Evolutionary conservation across 305 asterid species (phyloP).

Genomic region (Withania somnifera): DNA sequence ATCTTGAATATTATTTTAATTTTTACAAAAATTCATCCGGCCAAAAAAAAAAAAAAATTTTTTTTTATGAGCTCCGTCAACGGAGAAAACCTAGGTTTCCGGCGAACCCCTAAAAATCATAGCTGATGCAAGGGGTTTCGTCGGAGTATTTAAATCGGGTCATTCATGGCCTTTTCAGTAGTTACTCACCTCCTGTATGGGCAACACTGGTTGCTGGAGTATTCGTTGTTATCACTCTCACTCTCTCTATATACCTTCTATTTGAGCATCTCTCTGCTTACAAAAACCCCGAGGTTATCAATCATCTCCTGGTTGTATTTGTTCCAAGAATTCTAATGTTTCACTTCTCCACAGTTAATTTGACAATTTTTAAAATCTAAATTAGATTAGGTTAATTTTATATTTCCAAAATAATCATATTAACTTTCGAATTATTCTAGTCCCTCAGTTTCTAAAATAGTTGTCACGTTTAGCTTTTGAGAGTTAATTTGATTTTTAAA

Average conservation of each 20-base stretch:
- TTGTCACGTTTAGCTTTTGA: too few species aligned
- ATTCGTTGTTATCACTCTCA: conserved; percentile 2
- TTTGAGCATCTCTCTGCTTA: conserved; percentile 18
- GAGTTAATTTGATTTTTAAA: too few species aligned
- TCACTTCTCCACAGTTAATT: too few species aligned
- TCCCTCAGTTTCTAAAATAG: too few species aligned
- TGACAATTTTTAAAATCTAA: too few species aligned
- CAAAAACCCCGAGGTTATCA: conserved; percentile 14
- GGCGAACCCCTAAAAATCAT: conserved; percentile 4
- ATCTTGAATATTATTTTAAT: background rate
- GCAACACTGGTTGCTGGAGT: conserved; percentile 12
- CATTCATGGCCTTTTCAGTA: background rate
- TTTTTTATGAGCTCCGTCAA: background rate
- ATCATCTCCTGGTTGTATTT: background rate
- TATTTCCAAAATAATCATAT: too few species aligned
- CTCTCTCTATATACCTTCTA: conserved; percentile 9
- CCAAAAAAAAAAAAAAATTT: background rate
- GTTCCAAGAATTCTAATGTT: background rate
- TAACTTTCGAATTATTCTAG: too few species aligned
- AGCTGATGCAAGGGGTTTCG: conserved; percentile 6
- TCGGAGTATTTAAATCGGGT: conserved; percentile 1
- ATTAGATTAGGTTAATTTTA: too few species aligned
- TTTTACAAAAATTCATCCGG: background rate
- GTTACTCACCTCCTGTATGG: conserved; percentile 9
- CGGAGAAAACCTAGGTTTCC: background rate